Evolutionary conservation across 352 stramenopile species (phyloP).

Genomic region (Phytopythium kandeliae): DNA sequence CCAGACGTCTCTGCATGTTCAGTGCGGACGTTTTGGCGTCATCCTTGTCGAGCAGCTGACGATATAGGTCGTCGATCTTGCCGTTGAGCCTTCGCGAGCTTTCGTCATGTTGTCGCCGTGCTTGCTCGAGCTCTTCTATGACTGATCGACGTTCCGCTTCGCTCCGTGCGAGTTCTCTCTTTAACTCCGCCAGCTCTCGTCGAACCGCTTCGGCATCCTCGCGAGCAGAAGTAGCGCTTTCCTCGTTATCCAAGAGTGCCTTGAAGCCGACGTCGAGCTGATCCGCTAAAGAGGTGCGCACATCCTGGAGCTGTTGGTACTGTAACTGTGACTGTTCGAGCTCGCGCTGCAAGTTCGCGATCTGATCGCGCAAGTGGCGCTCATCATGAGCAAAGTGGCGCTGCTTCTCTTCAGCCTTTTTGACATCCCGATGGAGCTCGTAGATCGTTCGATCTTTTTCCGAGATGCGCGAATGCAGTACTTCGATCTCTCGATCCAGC

Average conservation of each 20-base stretch:
- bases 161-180: conserved; percentile 23
- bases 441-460: conserved; percentile 44
- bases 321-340: conserved; percentile 28
- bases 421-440: conserved; percentile 38
- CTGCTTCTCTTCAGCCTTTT: conserved; percentile 31
- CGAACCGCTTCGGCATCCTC: conserved; percentile 43
- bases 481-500: conserved; percentile 34
- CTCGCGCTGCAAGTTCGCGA: conserved; percentile 31
- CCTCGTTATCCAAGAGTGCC: conserved; percentile 58
- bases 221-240: conserved; percentile 33
- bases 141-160: conserved; percentile 23
- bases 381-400: conserved; percentile 32
- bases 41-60: conserved; percentile 44
- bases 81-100: conserved; percentile 23
- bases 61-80: conserved; percentile 55
- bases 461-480: conserved; percentile 24
- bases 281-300: conserved; percentile 37
- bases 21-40: conserved; percentile 30
- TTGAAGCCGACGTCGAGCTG: conserved; percentile 70
- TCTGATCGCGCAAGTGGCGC: conserved; percentile 32
- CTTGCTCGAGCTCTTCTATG: conserved; percentile 28
- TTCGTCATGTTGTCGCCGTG: conserved; percentile 17
- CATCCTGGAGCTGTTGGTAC: conserved; percentile 57
- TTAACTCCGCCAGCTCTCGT: conserved; percentile 29
- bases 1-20: conserved; percentile 26